phyloP scores from a whole-genome alignment of 2,329 filamentous ascomycete genomes.

The Tolypocladium tropicale region DNA sequence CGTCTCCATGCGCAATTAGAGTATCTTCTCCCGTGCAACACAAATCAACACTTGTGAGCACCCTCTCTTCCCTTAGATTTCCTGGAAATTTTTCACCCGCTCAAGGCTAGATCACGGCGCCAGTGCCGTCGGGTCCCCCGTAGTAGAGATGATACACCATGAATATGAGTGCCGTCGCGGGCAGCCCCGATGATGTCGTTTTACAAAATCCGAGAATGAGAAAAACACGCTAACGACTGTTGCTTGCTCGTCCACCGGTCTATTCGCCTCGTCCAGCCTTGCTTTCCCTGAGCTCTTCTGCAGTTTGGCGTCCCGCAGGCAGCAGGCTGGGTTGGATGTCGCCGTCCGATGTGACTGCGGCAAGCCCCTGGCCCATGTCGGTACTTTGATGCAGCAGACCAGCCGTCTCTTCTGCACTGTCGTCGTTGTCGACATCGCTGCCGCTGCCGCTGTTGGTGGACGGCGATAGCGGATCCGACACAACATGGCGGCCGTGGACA shows the following conservation, averaged over 20 bases:
- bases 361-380: conserved; percentile 22
- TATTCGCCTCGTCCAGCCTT: background rate
- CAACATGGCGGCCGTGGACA: conserved; percentile 32
- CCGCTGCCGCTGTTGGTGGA: conserved; percentile 26
- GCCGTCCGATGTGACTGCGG: conserved; percentile 26
- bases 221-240: conserved; percentile 6
- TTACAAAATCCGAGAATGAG: conserved; percentile 6
- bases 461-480: conserved; percentile 19
- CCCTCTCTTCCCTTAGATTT: background rate
- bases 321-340: conserved; percentile 27
- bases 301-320: conserved; percentile 7
- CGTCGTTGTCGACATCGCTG: conserved; percentile 31
- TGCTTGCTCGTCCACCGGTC: background rate
- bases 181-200: background rate
- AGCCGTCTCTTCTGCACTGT: conserved; percentile 32
- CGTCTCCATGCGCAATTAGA: background rate
- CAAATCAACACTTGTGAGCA: background rate
- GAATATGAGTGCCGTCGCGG: background rate
- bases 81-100: background rate
- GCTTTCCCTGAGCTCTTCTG: background rate
- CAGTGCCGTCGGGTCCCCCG: background rate
- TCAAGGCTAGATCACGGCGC: background rate
- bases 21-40: background rate
- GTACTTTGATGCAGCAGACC: conserved; percentile 32
- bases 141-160: background rate